Evolutionary conservation across 495 filamentous ascomycete genomes (phyloP), one percentile per base, ranked within the genome.

Genomic region (Darksidea phi): DNA sequence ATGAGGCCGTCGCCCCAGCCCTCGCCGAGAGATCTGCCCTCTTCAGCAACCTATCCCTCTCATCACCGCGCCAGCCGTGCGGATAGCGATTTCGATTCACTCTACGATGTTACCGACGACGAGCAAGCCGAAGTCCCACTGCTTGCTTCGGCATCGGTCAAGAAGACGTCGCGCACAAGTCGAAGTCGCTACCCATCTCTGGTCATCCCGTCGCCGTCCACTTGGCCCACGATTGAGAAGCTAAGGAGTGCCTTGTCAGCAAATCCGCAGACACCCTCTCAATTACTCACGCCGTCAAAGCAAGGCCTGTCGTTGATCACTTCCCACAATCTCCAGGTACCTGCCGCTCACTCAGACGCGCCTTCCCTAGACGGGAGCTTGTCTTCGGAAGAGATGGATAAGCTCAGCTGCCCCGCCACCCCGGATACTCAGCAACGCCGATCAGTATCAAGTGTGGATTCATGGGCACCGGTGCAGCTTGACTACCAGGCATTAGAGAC

Each of bases 341-440:
- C 91, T 32, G 28, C 28, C 10, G 84, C 83, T 17, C 77, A 82
- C n/a, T 89, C 88, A 66, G 86, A 89, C 0, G 84, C 91, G 7
- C 91, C 91, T 6, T 96, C 91, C 10, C 81, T 97, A 2, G 90
- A 95, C 78, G 91, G 90, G 8, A 95, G 90, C 74, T 71, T 91
- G 41, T 86, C 85, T 17, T 95, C 90, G 7, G 90, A 96, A 64
- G 90, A 95, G 67, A 79, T 91, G 73, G 89, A 88, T 6, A 77
- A 79, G 50, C 78, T 90, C 56, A 93, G 87, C 67, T 88, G 87
- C 20, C 89, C 92, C 5, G 82, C 86, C 5, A 97, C 91, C 7
- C 91, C 91, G 18, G 80, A 90, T 48, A 76, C 88, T 34, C 82
- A 83, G 25, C 32, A 52, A n/a, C 56, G 63, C 18, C 32, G 54